Conservation (phyloP, 371 early-diverging fungal species). For the Mortierella sp. region DNA sequence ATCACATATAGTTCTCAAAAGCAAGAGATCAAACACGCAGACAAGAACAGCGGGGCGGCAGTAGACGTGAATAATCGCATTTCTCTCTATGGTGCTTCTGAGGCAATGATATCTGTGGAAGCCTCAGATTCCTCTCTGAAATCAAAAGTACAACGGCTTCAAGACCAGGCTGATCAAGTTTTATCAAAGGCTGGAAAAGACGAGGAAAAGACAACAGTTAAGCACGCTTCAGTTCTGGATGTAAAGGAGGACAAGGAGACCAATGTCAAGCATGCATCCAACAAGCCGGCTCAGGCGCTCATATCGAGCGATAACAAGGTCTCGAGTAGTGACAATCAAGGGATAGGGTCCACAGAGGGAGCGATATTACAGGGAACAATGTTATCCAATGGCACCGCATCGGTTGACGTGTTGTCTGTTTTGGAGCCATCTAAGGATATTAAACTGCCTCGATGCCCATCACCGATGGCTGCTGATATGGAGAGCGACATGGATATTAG, state of each 20-base stretch:
- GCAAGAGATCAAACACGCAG: too few species aligned
- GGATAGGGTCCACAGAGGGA: not conserved
- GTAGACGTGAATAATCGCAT: not conserved
- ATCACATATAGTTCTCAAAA: too few species aligned
- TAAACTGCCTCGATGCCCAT: not conserved
- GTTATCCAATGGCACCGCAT: not conserved
- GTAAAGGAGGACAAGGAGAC: not conserved
- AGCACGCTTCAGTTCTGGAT: not conserved
- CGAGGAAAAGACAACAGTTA: not conserved
- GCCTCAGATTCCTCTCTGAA: not conserved
- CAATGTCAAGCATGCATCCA: not conserved
- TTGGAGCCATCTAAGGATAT: not conserved
- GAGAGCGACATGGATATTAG: slow-evolving; percentile 6
- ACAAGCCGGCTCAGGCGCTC: not conserved
- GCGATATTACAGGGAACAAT: not conserved
- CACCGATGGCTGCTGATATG: not conserved
- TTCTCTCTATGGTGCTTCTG: not conserved
- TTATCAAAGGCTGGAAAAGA: not conserved
- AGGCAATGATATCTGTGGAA: not conserved
- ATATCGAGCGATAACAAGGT: not conserved
- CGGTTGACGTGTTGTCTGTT: not conserved
- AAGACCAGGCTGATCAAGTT: not conserved
- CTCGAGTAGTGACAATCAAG: not conserved
- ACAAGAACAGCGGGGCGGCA: too few species aligned
- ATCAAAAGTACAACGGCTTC: not conserved